Base-by-base conservation (phyloP, 1,284 basidiomycete species). In the Cryptococcus sp. region DNA sequence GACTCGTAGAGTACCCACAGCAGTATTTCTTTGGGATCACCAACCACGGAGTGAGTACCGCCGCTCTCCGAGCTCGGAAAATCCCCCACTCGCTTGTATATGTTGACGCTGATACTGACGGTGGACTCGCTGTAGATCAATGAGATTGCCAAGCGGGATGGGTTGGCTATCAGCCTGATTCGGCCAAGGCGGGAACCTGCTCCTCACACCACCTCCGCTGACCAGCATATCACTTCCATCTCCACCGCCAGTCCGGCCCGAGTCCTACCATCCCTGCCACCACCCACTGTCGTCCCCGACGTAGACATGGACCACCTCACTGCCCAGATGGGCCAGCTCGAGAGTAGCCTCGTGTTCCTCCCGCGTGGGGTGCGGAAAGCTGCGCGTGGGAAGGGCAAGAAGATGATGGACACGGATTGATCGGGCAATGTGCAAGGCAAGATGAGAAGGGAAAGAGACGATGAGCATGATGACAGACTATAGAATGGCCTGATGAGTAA, bases 11-110 rank as follows among this genome's bases (percentile, higher is more conserved):
- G 43, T 95, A 87, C 68, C 91, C 91, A 1, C 86, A 87, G 71
- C 83, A 91, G 65, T 94, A 86, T 75, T 93, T 89, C 76, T 94
- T 93, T 72, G 83, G 85, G 21, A 86, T 94, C 44, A 91, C 88
- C 9, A 90, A 91, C 73, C 90, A 89, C 72, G 91, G 91, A 33
- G 28, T 33, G 28, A 33, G 28, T 33, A n/a, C n/a, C n/a, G n/a
- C n/a, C n/a, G n/a, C n/a, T n/a, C 28, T 33, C 28, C 4, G 28
- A 4, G 4, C 28, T 33, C 5, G 28, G 28, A 4, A 9, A 33
- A 33, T 9, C 9, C 28, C 28, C 28, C n/a, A n/a, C n/a, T n/a
- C n/a, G n/a, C 28, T 33, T 9, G 5, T 33, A 9, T 5, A 9
- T 4, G 28, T 9, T 9, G 28, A 9, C 28, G 9, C 28, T 33